Base-by-base conservation (phyloP, 2,329 filamentous ascomycete species). In the Dendrostoma leiphaemia region DNA sequence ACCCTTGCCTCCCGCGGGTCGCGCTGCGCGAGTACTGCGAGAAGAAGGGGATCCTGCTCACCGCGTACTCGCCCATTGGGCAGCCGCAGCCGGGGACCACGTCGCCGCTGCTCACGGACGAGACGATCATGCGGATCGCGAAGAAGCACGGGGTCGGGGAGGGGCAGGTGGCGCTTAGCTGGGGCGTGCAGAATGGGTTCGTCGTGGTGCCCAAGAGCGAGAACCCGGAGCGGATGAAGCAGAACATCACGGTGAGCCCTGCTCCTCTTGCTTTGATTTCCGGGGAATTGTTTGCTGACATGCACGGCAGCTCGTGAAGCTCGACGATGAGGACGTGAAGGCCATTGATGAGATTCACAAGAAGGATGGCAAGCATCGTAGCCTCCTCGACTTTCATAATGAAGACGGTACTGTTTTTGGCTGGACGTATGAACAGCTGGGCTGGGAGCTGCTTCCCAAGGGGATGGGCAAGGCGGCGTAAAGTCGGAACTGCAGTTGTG, bases 41-140 rank as follows among this genome's bases (percentile, higher is more conserved):
- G 63, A 68, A 77, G 60, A 85, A 86, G 72, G 76, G 78, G 62
- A 88, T 89, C 62, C 76, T 86, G 71, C 72, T 77, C 68, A 88
- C 83, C 17, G 84, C 81, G 59, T 87, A 88, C 75, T 86, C 82
- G 29, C 74, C 76, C 58, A 74, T 78, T 53, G 75, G 75, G 4
- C 55, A 57, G 37, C 55, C 55, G 1, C 6, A 10, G 15, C 35
- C 55, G 4, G 41, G 28, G n/a, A 10, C 37, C 19, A 29, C 43
- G 8, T 54, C 51, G 0, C 55, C 55, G 2, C 41, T 57, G 21
- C 51, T 57, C 15, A 60, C 37, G 41, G 64, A 62, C 41, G 48
- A 56, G 53, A 60, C 23, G 62, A 65, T 48, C 59, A 60, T 24
- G 61, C 10, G 40, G 10, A 19, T 67, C 23, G 60, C 59, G 9